Evolutionary conservation across 169 alveolate genomes (phyloP), one percentile per base, ranked within the genome.

Genomic region (Cryptosporidium bovis): DNA sequence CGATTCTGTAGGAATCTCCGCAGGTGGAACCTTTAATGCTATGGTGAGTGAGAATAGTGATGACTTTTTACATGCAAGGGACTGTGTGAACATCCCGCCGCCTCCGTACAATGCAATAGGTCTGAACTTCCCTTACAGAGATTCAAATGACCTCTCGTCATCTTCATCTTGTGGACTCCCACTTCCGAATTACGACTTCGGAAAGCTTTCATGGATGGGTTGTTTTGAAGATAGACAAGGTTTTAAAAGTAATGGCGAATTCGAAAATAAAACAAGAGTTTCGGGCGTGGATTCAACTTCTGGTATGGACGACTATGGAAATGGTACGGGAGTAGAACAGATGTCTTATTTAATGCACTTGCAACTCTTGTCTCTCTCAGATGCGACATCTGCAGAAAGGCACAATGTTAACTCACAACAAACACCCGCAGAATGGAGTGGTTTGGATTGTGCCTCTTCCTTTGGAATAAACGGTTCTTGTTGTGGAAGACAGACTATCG

Each of bases 271-370:
- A 8, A 40, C 1, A 40, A 8, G 48, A 8, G 10, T 8, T 40
- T 8, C 48, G 48, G 48, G 48, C 1, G 1, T 40, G 36, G 71
- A 77, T 1, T 18, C 87, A 6, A 40, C 27, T n/a, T 69, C 56
- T 15, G 44, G 24, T 58, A 46, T 60, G 2, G 87, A 77, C 58
- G 87, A 77, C 64, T 77, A 77, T 62, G 71, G 64, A 24, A 77
- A 77, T 60, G 64, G 77, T 8, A 40, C 87, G n/a, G 64, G 77
- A 20, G 69, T 77, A 6, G 87, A 77, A 60, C 71, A 77, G 31
- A 77, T 77, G 87, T 77, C 87, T 40, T 77, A 77, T 62, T 60
- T 77, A 34, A 77, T 77, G 87, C 87, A 77, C n/a, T 7, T 77
- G 29, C 87, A 77, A 40, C 62, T 77, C 3, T 62, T 77, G 27